Evolutionary conservation across 1,284 basidiomycete genomes (phyloP).

Genomic region (Amylostereum chailletii): DNA sequence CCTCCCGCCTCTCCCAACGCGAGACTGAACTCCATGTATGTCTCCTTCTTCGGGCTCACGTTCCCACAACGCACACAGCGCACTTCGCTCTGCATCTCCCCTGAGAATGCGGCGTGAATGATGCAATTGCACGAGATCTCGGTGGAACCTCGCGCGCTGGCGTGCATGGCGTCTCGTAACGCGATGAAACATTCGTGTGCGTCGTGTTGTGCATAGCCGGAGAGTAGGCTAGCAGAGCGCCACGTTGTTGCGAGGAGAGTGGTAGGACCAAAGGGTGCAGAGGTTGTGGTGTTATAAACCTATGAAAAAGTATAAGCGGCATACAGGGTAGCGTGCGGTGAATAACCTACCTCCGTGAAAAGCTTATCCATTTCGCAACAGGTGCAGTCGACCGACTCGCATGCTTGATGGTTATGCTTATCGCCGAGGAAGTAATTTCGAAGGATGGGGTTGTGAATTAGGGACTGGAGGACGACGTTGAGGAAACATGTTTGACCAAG

Average conservation of each 20-base stretch:
- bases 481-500: constrained; percentile 95
- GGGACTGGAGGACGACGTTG: constrained; percentile 88
- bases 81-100: constrained; percentile 83
- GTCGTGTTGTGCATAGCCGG: constrained; percentile 91
- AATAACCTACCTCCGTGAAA: constrained; percentile 63
- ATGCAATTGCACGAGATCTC: constrained; percentile 83
- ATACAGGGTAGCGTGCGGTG: background rate
- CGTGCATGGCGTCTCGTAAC: constrained; percentile 77
- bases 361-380: constrained; percentile 94
- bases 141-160: constrained; percentile 63
- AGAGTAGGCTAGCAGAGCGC: constrained; percentile 76
- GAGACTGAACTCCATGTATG: constrained; percentile 87
- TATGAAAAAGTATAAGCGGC: constrained; percentile 19
- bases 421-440: constrained; percentile 89
- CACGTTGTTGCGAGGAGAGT: constrained; percentile 84
- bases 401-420: constrained; percentile 66
- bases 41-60: constrained; percentile 76
- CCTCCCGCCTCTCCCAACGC: constrained; percentile 50
- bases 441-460: constrained; percentile 87
- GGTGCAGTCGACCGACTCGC: constrained; percentile 72
- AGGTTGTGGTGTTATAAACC: constrained; percentile 61
- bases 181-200: constrained; percentile 89
- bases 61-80: constrained; percentile 76
- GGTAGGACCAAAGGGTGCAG: constrained; percentile 74
- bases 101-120: constrained; percentile 87